Evolutionary conservation across 2,329 filamentous ascomycete species (phyloP).

Genomic region (Xylariaceae sp.): DNA sequence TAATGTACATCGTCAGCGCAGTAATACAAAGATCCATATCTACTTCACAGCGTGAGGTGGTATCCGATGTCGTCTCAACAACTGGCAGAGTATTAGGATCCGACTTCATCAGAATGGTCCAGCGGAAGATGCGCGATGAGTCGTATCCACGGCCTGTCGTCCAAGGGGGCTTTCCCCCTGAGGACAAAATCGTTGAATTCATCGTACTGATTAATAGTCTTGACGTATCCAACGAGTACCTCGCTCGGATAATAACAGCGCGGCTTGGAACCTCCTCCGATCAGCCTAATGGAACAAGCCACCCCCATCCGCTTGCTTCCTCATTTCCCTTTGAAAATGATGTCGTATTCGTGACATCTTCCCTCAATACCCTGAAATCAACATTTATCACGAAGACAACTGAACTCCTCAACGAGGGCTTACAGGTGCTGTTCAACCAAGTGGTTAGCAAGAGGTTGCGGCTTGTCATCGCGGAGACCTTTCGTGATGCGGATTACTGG

Average conservation of each 20-base stretch:
- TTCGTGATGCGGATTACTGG: constrained; percentile 89
- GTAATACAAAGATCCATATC: constrained; percentile 85
- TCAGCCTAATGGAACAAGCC: constrained; percentile 42
- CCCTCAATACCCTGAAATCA: constrained; percentile 71
- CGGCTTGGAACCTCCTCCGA: constrained; percentile 59
- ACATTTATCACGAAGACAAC: constrained; percentile 78
- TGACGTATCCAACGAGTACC: constrained; percentile 89
- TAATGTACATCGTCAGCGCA: constrained; percentile 98
- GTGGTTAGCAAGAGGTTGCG: constrained; percentile 85
- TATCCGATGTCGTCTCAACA: constrained; percentile 78
- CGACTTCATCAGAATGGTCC: constrained; percentile 96
- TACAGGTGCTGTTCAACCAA: constrained; percentile 84
- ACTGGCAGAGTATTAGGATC: constrained; percentile 80
- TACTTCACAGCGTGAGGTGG: constrained; percentile 80
- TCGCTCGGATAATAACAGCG: constrained; percentile 80
- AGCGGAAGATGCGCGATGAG: constrained; percentile 97
- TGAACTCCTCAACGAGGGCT: constrained; percentile 83
- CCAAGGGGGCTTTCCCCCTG: constrained; percentile 82
- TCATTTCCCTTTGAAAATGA: constrained; percentile 85
- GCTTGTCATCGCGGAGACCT: constrained; percentile 84
- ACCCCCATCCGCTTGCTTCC: constrained; percentile 58
- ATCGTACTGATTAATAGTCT: constrained; percentile 95
- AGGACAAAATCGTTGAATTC: constrained; percentile 87
- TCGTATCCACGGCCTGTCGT: constrained; percentile 82
- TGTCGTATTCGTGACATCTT: constrained; percentile 68